A percentile compares a stretch with the other conserved stretches of the same genome.
phyloP scores from a whole-genome alignment of 148 eudicot genomes.

The Arbutus unedo region DNA sequence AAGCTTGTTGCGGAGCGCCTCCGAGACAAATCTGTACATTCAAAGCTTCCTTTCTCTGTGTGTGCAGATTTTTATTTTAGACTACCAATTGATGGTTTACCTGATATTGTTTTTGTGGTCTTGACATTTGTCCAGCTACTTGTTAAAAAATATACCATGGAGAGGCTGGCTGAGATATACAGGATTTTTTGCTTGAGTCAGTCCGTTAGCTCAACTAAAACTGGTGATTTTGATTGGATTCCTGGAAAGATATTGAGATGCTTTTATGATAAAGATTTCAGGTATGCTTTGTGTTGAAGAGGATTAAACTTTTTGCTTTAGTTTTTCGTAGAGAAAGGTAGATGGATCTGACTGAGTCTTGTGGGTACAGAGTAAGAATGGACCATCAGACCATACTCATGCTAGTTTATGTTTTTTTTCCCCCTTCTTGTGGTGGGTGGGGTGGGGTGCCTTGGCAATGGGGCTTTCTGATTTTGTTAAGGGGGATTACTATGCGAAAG shows the following conservation, averaged over 20 bases:
- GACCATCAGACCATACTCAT: neutral
- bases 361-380: neutral
- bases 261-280: constrained; percentile 89
- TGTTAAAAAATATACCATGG: constrained; percentile 86
- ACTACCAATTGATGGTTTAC: neutral
- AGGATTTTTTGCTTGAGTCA: constrained; percentile 50
- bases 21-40: constrained; percentile 85
- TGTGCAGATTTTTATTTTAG: neutral
- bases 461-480: neutral
- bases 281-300: constrained; percentile 39
- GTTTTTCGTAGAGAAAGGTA: neutral
- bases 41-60: constrained; percentile 2
- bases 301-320: neutral
- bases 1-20: constrained; percentile 91
- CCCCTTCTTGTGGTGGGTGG: neutral
- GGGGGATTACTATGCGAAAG: neutral
- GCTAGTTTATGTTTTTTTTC: neutral
- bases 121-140: constrained; percentile 53
- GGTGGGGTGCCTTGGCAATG: neutral
- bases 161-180: constrained; percentile 83
- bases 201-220: constrained; percentile 28
- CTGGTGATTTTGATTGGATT: constrained; percentile 73
- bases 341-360: neutral
- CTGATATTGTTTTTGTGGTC: constrained; percentile 14
- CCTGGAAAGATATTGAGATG: constrained; percentile 92